Evolutionary conservation across 1,284 basidiomycete genomes (phyloP).

Genomic region (Porodaedalea pini): DNA sequence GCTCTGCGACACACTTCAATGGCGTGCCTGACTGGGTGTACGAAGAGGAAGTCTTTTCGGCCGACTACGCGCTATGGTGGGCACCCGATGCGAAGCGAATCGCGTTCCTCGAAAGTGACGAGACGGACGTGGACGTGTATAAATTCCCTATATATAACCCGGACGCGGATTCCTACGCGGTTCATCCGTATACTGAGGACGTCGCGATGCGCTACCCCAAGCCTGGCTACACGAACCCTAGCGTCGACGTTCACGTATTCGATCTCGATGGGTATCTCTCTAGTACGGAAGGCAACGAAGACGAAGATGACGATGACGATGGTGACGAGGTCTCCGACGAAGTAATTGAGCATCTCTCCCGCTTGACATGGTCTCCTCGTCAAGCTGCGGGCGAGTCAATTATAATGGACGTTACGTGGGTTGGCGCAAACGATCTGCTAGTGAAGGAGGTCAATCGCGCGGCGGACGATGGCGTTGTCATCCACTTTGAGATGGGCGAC

Average conservation of each 20-base stretch:
- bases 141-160: conserved; percentile 91
- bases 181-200: conserved; percentile 76
- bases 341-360: conserved; percentile 36
- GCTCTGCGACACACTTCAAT: conserved; percentile 84
- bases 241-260: conserved; percentile 83
- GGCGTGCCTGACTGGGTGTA: conserved; percentile 98
- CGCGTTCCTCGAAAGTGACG: conserved; percentile 86
- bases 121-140: conserved; percentile 84
- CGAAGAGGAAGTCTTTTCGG: conserved; percentile 86
- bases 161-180: conserved; percentile 57
- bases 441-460: conserved; percentile 86
- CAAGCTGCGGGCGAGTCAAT: conserved; percentile 63
- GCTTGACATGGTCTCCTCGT: conserved; percentile 64
- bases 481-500: conserved; percentile 62
- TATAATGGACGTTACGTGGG: conserved; percentile 84
- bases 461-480: conserved; percentile 73
- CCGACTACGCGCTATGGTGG: conserved; percentile 86
- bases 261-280: conserved; percentile 52
- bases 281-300: conserved; percentile 1
- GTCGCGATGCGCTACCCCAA: conserved; percentile 88
- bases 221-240: conserved; percentile 88
- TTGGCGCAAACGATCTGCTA: conserved; percentile 71
- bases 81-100: conserved; percentile 78
- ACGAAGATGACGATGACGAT: conserved; percentile 17
- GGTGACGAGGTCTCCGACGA: conserved; percentile 31